phyloP scores from a whole-genome alignment of 2,329 filamentous ascomycete species.

The Berkeleyomyces basicola region DNA sequence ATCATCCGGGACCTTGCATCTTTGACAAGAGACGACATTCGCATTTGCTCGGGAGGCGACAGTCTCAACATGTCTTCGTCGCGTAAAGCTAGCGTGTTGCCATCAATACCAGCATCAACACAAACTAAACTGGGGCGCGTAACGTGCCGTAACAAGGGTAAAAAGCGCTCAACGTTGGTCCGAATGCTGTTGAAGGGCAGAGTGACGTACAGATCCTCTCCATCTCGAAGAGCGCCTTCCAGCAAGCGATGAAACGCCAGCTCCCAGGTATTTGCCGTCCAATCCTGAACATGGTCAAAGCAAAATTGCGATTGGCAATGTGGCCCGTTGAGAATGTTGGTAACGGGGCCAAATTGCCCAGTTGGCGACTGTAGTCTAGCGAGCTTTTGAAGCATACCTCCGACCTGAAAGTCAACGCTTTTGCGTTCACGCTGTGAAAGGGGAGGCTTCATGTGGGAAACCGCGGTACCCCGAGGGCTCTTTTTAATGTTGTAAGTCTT shows the following conservation, averaged over 20 bases:
- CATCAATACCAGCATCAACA: slow-evolving; percentile 34
- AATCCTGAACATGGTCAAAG: slow-evolving; percentile 7
- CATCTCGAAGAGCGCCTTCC: slow-evolving; percentile 40
- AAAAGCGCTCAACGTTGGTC: slow-evolving; percentile 32
- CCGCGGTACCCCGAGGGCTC: slow-evolving; percentile 22
- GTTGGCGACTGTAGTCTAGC: slow-evolving; percentile 29
- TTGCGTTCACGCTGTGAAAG: slow-evolving; percentile 23
- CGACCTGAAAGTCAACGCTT: slow-evolving; percentile 30
- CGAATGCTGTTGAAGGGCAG: slow-evolving; percentile 41
- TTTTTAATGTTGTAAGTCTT: slow-evolving; percentile 29
- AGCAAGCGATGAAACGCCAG: slow-evolving; percentile 39
- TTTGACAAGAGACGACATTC: background rate
- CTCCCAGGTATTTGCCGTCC: slow-evolving; percentile 29
- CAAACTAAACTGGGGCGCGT: slow-evolving; percentile 34
- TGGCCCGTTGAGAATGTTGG: slow-evolving; percentile 14
- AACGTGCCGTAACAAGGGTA: slow-evolving; percentile 35
- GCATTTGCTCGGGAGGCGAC: background rate
- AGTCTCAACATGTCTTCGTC: slow-evolving; percentile 1
- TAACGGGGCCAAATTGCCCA: slow-evolving; percentile 29
- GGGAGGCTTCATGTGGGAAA: slow-evolving; percentile 23
- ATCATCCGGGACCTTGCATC: background rate
- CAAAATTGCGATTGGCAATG: slow-evolving; percentile 5
- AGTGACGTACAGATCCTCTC: slow-evolving; percentile 41
- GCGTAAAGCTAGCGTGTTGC: slow-evolving; percentile 30
- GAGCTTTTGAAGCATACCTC: slow-evolving; percentile 29